These are phyloP conservation scores for Kwoniella heveanensis DNA, from an alignment of 768 basidiomycete species.

Conservation along the genomic window DNA sequence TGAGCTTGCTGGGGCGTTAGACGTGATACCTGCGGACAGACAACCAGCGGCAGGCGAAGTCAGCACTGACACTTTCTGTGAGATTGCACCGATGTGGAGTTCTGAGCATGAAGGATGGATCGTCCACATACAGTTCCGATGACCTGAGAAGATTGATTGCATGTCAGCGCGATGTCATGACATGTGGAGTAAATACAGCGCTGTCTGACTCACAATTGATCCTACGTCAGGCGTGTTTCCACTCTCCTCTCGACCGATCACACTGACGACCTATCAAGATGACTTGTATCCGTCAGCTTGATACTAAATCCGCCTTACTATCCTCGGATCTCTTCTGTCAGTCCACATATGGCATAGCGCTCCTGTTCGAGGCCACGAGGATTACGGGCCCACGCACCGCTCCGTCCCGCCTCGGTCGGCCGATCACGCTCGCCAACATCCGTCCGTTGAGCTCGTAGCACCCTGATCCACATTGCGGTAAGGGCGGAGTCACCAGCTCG, in stretches of 20 bases:
- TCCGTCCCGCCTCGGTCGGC: slow-evolving; percentile 42
- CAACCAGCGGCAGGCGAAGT: too few relatives aligned
- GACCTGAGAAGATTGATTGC: slow-evolving; percentile 22
- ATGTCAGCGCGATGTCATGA: neutral
- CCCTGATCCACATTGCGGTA: slow-evolving; percentile 49
- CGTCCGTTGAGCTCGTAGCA: slow-evolving; percentile 47
- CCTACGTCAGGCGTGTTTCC: slow-evolving; percentile 50
- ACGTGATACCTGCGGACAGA: slow-evolving; percentile 50
- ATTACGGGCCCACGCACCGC: slow-evolving; percentile 36
- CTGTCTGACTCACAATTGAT: slow-evolving; percentile 35
- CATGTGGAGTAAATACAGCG: too few relatives aligned
- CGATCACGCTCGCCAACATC: slow-evolving; percentile 50
- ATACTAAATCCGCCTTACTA: too few relatives aligned
- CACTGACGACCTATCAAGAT: slow-evolving; percentile 42
- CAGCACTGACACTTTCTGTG: neutral
- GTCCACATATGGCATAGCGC: neutral
- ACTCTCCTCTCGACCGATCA: slow-evolving; percentile 46
- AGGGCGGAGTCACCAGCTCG: slow-evolving; percentile 36
- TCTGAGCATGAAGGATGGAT: too few relatives aligned
- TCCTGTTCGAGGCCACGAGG: too few relatives aligned
- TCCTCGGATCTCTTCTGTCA: too few relatives aligned
- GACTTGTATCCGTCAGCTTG: too few relatives aligned
- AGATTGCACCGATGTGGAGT: too few relatives aligned
- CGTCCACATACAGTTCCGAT: slow-evolving; percentile 43
- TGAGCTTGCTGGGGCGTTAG: slow-evolving; percentile 56